Evolutionary conservation across 2,329 filamentous ascomycete species (phyloP), one percentile per base, ranked within the genome.

Genomic region (Dothideomycetes sp.): DNA sequence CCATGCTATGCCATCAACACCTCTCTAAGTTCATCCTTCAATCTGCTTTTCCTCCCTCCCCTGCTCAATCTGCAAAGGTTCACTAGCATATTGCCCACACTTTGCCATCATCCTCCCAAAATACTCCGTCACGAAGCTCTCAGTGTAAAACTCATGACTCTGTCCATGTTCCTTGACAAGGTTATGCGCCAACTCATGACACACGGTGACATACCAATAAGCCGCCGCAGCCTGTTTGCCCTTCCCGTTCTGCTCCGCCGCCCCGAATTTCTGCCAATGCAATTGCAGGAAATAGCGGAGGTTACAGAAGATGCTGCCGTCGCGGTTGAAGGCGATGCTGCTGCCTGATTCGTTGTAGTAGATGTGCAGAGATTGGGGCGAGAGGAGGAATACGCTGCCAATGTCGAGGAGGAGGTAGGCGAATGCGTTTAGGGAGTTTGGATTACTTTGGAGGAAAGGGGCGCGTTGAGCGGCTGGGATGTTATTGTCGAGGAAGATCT

Each of bases 171-270:
- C 73, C 25, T 66, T 64, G 7, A 94, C 85, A 41, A 98, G 65
- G 58, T 98, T 98, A 64, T 98, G 91, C 44, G 91, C 88, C 60
- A 98, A 65, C 64, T 98, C 93, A 59, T 98, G 91, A 47, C 87
- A 93, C 46, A 95, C 61, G n/a, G 91, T 87, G 48, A 94, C 83
- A 76, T 83, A 95, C 89, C 89, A 96, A 69, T 88, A 94, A 1
- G 82, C 75, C 43, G 78, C 68, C 3, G 84, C 84, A 46, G 91
- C 82, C 4, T 76, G 69, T 56, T 68, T 77, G n/a, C n/a, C n/a
- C n/a, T n/a, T n/a, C 12, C 67, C 74, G 40, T 70, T 64, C 2
- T 59, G 30, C 16, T 58, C 34, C 43, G 63, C 34, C 49, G 50
- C 45, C 51, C 55, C 33, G 77, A 59, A 47, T n/a, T 45, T 46